Evolutionary conservation across 2,329 filamentous ascomycete genomes (phyloP).

Genomic region (Cladosporium phlei): DNA sequence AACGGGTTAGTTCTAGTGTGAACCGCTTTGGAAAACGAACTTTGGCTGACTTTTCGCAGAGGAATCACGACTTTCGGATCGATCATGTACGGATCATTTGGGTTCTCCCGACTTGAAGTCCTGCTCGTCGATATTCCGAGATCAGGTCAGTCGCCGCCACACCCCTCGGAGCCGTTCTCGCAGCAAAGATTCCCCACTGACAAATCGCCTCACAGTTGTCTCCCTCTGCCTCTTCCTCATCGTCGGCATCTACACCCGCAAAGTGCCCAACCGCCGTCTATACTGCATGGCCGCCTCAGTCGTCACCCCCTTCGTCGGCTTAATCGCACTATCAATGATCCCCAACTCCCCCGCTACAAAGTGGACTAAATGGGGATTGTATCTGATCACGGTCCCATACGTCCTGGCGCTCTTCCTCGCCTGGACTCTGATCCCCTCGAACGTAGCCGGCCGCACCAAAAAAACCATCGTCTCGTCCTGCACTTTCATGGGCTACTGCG

Average conservation of each 20-base stretch:
- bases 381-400: conserved; percentile 32
- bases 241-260: conserved; percentile 31
- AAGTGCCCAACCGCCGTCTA: conserved; percentile 28
- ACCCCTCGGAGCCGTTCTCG: not conserved
- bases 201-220: conserved; percentile 17
- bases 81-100: conserved; percentile 26
- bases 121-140: conserved; percentile 33
- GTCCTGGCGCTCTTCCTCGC: conserved; percentile 32
- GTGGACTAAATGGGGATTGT: conserved; percentile 37
- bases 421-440: conserved; percentile 40
- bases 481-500: conserved; percentile 45
- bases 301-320: conserved; percentile 32
- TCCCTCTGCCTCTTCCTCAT: conserved; percentile 31
- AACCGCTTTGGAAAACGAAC: too few species aligned
- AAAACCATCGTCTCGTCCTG: conserved; percentile 44
- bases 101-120: conserved; percentile 30
- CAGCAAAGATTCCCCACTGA: not conserved
- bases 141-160: conserved; percentile 15
- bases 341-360: conserved; percentile 29
- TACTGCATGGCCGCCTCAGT: conserved; percentile 31
- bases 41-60: conserved; percentile 7
- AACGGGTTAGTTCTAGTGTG: conserved; percentile 19
- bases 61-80: conserved; percentile 25
- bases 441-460: conserved; percentile 46
- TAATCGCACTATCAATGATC: conserved; percentile 33